Evolutionary conservation across 1,139 yeast genomes (phyloP).

Genomic region (Lodderomyces pseudojiufengensis): DNA sequence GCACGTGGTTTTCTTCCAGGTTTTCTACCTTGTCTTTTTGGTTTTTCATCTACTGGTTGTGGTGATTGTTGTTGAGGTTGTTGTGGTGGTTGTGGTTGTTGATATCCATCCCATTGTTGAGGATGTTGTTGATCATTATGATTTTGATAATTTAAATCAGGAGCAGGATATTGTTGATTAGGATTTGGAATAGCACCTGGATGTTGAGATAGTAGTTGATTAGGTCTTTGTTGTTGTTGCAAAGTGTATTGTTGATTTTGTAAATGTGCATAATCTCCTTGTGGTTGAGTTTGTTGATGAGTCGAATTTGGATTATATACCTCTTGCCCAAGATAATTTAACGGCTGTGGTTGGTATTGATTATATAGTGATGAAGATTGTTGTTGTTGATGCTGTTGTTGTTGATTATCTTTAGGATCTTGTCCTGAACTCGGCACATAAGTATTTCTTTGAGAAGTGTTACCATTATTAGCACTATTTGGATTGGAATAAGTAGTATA

Average conservation of each 20-base stretch:
- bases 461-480: too few relatives aligned
- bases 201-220: constrained; percentile 5
- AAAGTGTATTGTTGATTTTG: background rate
- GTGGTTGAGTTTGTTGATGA: constrained; percentile 8
- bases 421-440: too few relatives aligned
- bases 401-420: too few relatives aligned
- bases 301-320: constrained; percentile 9
- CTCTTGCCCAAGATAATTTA: constrained; percentile 11
- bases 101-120: constrained; percentile 5
- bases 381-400: constrained; percentile 5
- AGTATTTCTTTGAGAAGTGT: too few relatives aligned
- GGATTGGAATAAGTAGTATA: too few relatives aligned
- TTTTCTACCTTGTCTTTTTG: constrained; percentile 4
- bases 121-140: constrained; percentile 5
- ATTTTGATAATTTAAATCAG: too few relatives aligned
- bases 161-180: constrained; percentile 4
- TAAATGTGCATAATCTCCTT: background rate
- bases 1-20: constrained; percentile 10
- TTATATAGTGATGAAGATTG: constrained; percentile 8
- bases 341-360: constrained; percentile 13
- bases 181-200: constrained; percentile 10
- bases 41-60: constrained; percentile 2
- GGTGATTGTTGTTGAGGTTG: constrained; percentile 5
- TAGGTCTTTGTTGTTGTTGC: constrained; percentile 1
- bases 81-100: constrained; percentile 3